Conservation (phyloP, 177 flowering plant species). For the Vitis hybrid region DNA sequence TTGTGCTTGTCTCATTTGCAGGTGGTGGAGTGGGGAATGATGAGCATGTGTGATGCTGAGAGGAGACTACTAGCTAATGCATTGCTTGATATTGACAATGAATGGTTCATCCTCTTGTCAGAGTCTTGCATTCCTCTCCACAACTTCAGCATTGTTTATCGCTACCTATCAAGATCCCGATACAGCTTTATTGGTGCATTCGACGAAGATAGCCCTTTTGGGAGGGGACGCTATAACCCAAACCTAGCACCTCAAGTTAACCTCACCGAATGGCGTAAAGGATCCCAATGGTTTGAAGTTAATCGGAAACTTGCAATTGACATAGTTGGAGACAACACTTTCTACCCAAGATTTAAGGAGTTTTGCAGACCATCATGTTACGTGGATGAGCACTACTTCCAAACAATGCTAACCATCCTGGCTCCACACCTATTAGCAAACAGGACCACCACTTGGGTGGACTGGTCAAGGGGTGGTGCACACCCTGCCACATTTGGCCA, state of each 20-base stretch:
- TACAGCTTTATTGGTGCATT: slow-evolving; percentile 65
- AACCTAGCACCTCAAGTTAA: slow-evolving; percentile 66
- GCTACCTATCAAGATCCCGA: slow-evolving; percentile 51
- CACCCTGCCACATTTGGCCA: slow-evolving; percentile 84
- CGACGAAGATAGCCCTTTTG: slow-evolving; percentile 69
- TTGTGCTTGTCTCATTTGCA: slow-evolving; percentile 19
- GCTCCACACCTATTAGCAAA: slow-evolving; percentile 65
- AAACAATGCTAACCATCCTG: slow-evolving; percentile 67
- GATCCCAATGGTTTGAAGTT: slow-evolving; percentile 78
- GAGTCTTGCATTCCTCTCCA: slow-evolving; percentile 82
- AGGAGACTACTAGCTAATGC: slow-evolving; percentile 87
- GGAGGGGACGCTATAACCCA: slow-evolving; percentile 66
- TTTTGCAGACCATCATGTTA: slow-evolving; percentile 82
- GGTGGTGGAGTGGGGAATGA: slow-evolving; percentile 77
- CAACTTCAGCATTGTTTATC: slow-evolving; percentile 56
- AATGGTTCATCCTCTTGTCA: slow-evolving; percentile 73
- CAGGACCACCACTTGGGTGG: slow-evolving; percentile 76
- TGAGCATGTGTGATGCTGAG: slow-evolving; percentile 90
- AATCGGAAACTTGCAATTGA: slow-evolving; percentile 52
- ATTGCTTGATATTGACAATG: slow-evolving; percentile 71
- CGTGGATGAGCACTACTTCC: slow-evolving; percentile 93
- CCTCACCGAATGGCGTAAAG: slow-evolving; percentile 75
- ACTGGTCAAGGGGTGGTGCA: slow-evolving; percentile 93
- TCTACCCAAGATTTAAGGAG: slow-evolving; percentile 60
- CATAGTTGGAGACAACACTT: slow-evolving; percentile 52